phyloP scores from a whole-genome alignment of 495 filamentous ascomycete genomes.

The Hypoxylon perforatum region DNA sequence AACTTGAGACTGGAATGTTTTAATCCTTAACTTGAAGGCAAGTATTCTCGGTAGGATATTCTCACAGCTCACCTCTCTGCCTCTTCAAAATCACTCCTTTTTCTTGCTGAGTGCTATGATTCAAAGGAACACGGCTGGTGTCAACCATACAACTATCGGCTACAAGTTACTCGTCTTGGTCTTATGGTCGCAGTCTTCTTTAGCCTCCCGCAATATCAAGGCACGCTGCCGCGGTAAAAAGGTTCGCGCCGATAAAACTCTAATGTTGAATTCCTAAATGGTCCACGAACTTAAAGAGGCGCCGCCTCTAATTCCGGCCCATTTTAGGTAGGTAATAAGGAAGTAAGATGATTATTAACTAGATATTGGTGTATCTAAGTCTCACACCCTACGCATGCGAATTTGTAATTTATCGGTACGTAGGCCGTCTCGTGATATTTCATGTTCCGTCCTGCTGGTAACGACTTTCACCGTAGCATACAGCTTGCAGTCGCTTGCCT shows the following conservation, averaged over 20 bases:
- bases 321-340: conserved; percentile 24
- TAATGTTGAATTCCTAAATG: conserved; percentile 6
- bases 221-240: conserved; percentile 16
- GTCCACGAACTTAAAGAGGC: conserved; percentile 11
- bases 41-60: no score
- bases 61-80: not conserved
- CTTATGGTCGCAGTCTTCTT: conserved; percentile 7
- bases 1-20: not conserved
- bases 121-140: not conserved
- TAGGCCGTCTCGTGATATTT: conserved; percentile 18
- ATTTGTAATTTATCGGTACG: conserved; percentile 15
- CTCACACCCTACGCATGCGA: not conserved
- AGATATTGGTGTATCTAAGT: not conserved
- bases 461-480: conserved; percentile 28
- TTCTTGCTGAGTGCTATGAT: no score
- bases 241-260: conserved; percentile 14
- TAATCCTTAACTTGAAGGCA: no score
- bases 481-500: conserved; percentile 18
- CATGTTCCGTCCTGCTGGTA: conserved; percentile 36
- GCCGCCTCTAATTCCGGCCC: conserved; percentile 24
- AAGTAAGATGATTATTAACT: conserved; percentile 8
- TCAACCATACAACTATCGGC: conserved; percentile 6
- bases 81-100: no score
- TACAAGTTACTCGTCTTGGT: not conserved
- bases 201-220: conserved; percentile 20